Percentiles rank a stretch among this genome's conserved stretches.
Evolutionary conservation across 306 rosid genomes (phyloP).

Genomic region (Medicago lupulina): DNA sequence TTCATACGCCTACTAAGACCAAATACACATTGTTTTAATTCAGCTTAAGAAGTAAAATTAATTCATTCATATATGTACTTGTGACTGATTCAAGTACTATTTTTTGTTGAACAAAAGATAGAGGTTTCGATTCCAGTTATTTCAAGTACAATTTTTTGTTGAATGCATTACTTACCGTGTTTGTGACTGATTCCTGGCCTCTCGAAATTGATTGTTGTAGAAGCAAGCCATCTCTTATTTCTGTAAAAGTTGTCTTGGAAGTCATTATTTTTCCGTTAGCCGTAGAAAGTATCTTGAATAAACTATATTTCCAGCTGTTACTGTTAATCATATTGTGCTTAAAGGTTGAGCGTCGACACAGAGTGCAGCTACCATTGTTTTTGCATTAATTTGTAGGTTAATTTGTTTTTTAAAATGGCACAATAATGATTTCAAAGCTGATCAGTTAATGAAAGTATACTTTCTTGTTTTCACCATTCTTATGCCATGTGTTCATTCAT

Average conservation of each 20-base stretch:
- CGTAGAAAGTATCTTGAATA: not conserved
- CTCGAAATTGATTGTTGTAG: not conserved
- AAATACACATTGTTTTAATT: no score
- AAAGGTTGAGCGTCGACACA: conserved; percentile 5
- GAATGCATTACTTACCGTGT: not conserved
- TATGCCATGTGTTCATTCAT: conserved; percentile 30
- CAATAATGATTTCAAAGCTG: not conserved
- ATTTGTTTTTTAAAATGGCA: conserved; percentile 1
- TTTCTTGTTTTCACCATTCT: conserved; percentile 12
- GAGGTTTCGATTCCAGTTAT: not conserved
- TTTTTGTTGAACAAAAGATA: not conserved
- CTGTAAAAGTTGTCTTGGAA: not conserved
- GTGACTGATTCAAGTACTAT: no score
- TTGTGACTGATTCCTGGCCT: not conserved
- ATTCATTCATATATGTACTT: no score
- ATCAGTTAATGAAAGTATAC: conserved; percentile 10
- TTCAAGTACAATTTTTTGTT: not conserved
- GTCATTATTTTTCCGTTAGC: not conserved
- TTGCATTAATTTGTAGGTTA: conserved; percentile 17
- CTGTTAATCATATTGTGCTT: not conserved
- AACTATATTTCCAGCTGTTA: not conserved
- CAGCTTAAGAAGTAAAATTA: no score
- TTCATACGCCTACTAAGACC: not conserved
- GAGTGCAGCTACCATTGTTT: conserved; percentile 7
- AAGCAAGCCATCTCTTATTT: not conserved